A percentile compares a stretch with the other conserved stretches of the same genome.
phyloP scores from a whole-genome alignment of 441 rosid species.

The Dalechampia spathulata region DNA sequence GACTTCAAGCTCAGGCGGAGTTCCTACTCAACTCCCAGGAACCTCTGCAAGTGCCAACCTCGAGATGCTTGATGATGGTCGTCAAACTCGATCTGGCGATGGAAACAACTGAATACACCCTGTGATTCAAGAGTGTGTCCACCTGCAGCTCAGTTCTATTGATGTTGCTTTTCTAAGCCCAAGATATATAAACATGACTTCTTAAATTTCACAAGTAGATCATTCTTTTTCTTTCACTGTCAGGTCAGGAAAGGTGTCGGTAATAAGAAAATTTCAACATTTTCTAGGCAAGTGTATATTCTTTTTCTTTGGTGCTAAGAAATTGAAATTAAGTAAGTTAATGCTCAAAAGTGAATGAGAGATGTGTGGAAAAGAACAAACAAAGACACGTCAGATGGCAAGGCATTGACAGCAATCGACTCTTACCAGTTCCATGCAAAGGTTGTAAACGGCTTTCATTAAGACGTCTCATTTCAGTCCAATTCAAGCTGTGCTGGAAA shows the following conservation, averaged over 20 bases:
- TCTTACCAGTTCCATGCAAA: slow-evolving; percentile 2
- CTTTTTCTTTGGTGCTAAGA: too few species aligned
- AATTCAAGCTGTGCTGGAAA: neutral
- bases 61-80: slow-evolving; percentile 20
- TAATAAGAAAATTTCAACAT: slow-evolving; percentile 5
- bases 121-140: slow-evolving; percentile 5
- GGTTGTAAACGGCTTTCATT: neutral
- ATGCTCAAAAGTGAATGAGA: too few species aligned
- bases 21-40: slow-evolving; percentile 20
- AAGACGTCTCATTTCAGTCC: slow-evolving; percentile 4
- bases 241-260: neutral
- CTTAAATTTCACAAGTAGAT: slow-evolving; percentile 10
- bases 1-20: slow-evolving; percentile 36
- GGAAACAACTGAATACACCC: slow-evolving; percentile 42
- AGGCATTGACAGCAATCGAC: neutral
- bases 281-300: too few species aligned
- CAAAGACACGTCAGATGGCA: neutral
- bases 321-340: too few species aligned
- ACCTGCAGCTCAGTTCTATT: neutral
- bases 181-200: slow-evolving; percentile 4
- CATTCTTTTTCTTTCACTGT: slow-evolving; percentile 14
- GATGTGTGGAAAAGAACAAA: too few species aligned
- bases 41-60: slow-evolving; percentile 12
- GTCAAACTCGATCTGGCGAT: slow-evolving; percentile 38
- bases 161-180: slow-evolving; percentile 4